Percentiles rank a stretch among this genome's conserved stretches.
Conservation (phyloP, 768 basidiomycete species). For the Lentinus tigrinus region DNA sequence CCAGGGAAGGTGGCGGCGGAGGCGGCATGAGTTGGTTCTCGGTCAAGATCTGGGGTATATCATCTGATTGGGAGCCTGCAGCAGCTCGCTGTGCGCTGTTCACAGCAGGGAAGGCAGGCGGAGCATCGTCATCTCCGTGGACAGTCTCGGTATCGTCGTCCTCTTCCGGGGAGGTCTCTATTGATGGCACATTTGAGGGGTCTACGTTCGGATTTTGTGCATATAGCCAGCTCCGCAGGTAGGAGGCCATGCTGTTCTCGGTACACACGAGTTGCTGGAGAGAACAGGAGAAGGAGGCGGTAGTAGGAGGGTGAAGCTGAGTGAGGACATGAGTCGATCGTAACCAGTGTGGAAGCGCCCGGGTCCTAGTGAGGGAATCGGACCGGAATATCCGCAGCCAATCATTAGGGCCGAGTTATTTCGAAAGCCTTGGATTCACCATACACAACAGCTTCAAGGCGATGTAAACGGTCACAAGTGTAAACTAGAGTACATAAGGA, state of each 20-base stretch:
- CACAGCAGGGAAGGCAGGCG: slow-evolving; percentile 73
- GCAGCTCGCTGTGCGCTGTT: slow-evolving; percentile 68
- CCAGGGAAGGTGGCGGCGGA: slow-evolving; percentile 43
- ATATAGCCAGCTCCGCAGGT: slow-evolving; percentile 57
- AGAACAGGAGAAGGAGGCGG: not conserved
- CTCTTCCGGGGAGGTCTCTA: slow-evolving; percentile 35
- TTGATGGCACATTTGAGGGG: slow-evolving; percentile 33
- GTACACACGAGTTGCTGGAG: not conserved
- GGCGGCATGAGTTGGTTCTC: slow-evolving; percentile 55
- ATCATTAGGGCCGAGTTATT: no score
- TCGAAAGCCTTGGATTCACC: no score
- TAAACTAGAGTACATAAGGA: no score
- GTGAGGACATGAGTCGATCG: not conserved
- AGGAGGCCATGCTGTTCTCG: slow-evolving; percentile 46
- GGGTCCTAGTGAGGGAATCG: not conserved
- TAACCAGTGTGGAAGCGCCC: not conserved
- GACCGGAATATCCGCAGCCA: no score
- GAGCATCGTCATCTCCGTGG: slow-evolving; percentile 40
- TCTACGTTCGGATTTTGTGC: slow-evolving; percentile 21
- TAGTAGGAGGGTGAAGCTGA: not conserved
- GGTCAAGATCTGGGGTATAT: slow-evolving; percentile 44
- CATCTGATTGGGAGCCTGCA: slow-evolving; percentile 25
- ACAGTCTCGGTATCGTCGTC: slow-evolving; percentile 41
- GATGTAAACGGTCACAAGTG: no score
- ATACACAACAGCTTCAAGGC: no score